Conservation (phyloP, 371 early-diverging fungal species). For the Scutellospora calospora region DNA sequence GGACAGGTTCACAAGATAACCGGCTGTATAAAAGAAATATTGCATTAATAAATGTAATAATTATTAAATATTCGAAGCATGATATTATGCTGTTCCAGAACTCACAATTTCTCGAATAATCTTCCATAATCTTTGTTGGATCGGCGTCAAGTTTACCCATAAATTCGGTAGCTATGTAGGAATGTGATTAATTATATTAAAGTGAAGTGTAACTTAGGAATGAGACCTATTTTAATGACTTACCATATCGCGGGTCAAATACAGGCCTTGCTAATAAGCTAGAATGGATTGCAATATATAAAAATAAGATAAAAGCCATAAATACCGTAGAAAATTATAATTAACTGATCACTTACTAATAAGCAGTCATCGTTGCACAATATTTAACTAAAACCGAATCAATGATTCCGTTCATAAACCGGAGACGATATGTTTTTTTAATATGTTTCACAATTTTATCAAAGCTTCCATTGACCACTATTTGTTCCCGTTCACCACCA, state of each 20-base stretch:
- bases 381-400: slow-evolving; percentile 90
- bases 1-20: slow-evolving; percentile 86
- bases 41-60: not conserved
- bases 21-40: slow-evolving; percentile 54
- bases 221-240: not conserved
- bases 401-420: slow-evolving; percentile 82
- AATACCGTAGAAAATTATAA: not conserved
- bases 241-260: slow-evolving; percentile 74
- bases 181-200: not conserved
- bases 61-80: not conserved
- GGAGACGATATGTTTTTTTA: slow-evolving; percentile 77
- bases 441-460: slow-evolving; percentile 81
- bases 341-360: slow-evolving; percentile 62
- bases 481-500: slow-evolving; percentile 79
- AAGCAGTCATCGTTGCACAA: slow-evolving; percentile 89
- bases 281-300: not conserved
- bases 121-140: slow-evolving; percentile 87
- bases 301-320: not conserved
- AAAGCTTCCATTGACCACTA: slow-evolving; percentile 75
- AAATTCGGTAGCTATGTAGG: slow-evolving; percentile 56
- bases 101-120: slow-evolving; percentile 84
- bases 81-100: not conserved
- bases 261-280: slow-evolving; percentile 83
- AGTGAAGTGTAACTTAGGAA: not conserved
- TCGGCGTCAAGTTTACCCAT: slow-evolving; percentile 66